Conservation (phyloP, 495 filamentous ascomycete species). For the Lepidopterella palustris region DNA sequence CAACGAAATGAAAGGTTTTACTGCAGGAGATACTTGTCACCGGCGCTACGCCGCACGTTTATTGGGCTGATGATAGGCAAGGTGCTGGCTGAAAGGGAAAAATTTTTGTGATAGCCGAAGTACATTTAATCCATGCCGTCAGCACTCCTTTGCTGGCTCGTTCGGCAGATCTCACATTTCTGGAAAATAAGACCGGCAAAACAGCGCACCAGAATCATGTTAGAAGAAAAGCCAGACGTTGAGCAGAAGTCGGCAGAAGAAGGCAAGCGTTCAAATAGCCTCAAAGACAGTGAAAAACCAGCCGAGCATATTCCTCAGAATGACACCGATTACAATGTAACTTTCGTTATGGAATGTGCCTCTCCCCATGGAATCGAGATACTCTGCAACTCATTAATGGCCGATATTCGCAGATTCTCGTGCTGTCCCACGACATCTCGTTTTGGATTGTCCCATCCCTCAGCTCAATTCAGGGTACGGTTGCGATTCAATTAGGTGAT, state of each 20-base stretch:
- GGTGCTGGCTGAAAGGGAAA: not conserved
- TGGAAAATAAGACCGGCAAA: not conserved
- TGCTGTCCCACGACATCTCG: conserved; percentile 33
- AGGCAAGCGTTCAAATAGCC: not conserved
- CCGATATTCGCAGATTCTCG: conserved; percentile 23
- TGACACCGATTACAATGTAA: conserved; percentile 20
- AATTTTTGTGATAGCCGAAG: not conserved
- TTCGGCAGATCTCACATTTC: not conserved
- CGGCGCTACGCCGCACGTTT: not conserved
- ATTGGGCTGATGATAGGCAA: not conserved
- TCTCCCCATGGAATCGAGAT: not conserved
- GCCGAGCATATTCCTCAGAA: conserved; percentile 3
- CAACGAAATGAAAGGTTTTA: not conserved
- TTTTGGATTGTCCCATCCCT: conserved; percentile 36
- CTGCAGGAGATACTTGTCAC: not conserved
- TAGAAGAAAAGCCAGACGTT: not conserved
- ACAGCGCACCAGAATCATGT: not conserved
- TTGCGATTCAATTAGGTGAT: conserved; percentile 32
- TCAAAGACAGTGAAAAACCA: conserved; percentile 4
- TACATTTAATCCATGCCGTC: not conserved
- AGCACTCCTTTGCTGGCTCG: not conserved
- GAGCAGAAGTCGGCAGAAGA: conserved; percentile 2
- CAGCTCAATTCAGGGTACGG: conserved; percentile 19
- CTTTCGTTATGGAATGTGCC: conserved; percentile 18
- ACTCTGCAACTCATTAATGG: not conserved